phyloP scores from a whole-genome alignment of 1,139 yeast species.

The Ogataea hybrid region DNA sequence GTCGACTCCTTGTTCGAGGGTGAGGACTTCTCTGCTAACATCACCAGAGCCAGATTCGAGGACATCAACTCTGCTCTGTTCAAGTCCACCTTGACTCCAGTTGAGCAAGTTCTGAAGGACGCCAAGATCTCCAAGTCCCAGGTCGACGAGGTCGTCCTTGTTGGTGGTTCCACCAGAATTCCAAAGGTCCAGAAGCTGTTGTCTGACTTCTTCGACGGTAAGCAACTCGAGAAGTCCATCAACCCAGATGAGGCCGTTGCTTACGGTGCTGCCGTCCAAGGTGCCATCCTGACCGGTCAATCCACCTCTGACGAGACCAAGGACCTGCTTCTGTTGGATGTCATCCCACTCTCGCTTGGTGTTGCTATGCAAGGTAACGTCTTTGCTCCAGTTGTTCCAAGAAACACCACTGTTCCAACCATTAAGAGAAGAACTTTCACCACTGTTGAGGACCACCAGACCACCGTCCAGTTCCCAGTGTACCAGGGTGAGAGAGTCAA shows the following conservation, averaged over 20 bases:
- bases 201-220: slow-evolving; percentile 85
- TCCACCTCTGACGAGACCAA: slow-evolving; percentile 90
- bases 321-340: slow-evolving; percentile 96
- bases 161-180: slow-evolving; percentile 93
- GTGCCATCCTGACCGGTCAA: slow-evolving; percentile 98
- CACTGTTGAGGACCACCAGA: slow-evolving; percentile 99
- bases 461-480: slow-evolving; percentile 99
- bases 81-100: slow-evolving; percentile 85
- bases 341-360: slow-evolving; percentile 98
- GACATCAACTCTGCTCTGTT: slow-evolving; percentile 80
- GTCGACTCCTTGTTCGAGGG: slow-evolving; percentile 81
- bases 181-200: slow-evolving; percentile 89
- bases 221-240: slow-evolving; percentile 89
- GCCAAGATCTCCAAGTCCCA: slow-evolving; percentile 73
- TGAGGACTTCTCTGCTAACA: slow-evolving; percentile 75
- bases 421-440: slow-evolving; percentile 99
- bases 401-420: slow-evolving; percentile 99
- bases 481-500: slow-evolving; percentile 99
- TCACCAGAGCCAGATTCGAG: slow-evolving; percentile 92
- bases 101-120: slow-evolving; percentile 83
- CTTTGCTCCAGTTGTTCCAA: slow-evolving; percentile 98
- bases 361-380: slow-evolving; percentile 99
- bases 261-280: slow-evolving; percentile 99
- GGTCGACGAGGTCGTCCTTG: slow-evolving; percentile 83
- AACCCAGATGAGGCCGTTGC: slow-evolving; percentile 99